Base-by-base conservation (phyloP, 306 rosid species). In the Acacia crassicarpa region DNA sequence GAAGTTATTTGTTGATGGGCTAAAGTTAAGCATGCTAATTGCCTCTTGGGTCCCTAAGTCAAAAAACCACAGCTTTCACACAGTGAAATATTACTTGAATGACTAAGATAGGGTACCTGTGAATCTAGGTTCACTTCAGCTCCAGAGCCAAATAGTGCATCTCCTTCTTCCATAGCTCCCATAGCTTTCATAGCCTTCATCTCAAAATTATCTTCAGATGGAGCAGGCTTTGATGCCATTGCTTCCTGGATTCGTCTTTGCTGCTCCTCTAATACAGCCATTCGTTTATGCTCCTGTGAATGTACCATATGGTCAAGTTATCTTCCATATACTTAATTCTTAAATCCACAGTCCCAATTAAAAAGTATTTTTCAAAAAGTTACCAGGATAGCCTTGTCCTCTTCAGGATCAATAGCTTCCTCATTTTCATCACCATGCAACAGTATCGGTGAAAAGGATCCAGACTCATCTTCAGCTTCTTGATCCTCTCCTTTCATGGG, bases 151-250 rank as follows among this genome's bases (percentile, higher is more conserved):
- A 95, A 90, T 78, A 95, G 89, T 72, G 99, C 98, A 82, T 95
- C 99, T 46, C 99, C 99, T 77, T 95, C 99, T 85, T 92, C 99
- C 97, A 92, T 85, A 81, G 90, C 88, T 69, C 99, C 99, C 99
- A 95, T 95, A 59, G 89, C 89, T 89, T 93, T 95, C 83, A 92
- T 82, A 78, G 98, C 98, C 78, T 93, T 95, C 90, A 87, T 81
- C 90, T 95, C 97, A 38, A 93, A 87, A 86, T 93, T 86, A 83
- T 93, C 99, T 84, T 92, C 98, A 32, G 90, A 71, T 44, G 96
- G 94, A 84, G 94, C 87, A 76, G 97, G 91, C 87, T 89, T 91
- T 38, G 94, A 86, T 58, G 95, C 91, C 89, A 92, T 84, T 67
- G 96, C 97, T 86, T 91, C 96, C 88, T 89, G 86, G 32, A 91